Evolutionary conservation across 1,284 basidiomycete species (phyloP).

Genomic region (Chalciporus sp.): DNA sequence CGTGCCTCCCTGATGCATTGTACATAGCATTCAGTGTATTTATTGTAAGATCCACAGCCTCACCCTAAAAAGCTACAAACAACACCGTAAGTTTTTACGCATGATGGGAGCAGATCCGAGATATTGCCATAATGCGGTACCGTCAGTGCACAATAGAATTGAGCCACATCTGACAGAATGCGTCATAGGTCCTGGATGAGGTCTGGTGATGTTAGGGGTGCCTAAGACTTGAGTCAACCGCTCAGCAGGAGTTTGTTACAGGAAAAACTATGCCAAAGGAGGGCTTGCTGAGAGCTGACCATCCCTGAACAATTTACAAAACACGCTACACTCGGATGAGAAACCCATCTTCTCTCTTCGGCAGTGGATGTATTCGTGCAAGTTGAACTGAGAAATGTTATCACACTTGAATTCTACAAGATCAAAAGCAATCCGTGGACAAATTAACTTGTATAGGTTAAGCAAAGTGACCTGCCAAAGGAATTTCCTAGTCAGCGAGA

Average conservation of each 20-base stretch:
- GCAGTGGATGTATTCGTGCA: background rate
- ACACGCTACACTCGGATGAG: background rate
- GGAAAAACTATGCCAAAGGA: too few relatives aligned
- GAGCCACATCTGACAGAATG: background rate
- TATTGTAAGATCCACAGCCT: background rate
- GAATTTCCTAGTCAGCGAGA: too few relatives aligned
- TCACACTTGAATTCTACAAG: background rate
- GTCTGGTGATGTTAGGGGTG: background rate
- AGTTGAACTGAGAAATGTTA: background rate
- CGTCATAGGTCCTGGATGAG: background rate
- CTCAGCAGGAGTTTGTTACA: background rate
- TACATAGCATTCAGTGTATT: background rate
- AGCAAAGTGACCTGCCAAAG: too few relatives aligned
- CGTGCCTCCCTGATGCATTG: background rate
- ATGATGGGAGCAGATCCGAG: background rate
- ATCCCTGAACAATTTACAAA: background rate
- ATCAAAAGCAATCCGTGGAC: too few relatives aligned
- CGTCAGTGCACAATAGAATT: background rate
- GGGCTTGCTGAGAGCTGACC: too few relatives aligned
- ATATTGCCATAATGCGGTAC: background rate
- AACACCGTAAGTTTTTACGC: background rate
- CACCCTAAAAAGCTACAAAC: background rate
- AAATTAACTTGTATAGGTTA: too few relatives aligned
- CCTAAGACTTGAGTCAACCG: background rate
- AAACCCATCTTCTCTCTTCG: background rate